Evolutionary conservation across 1,284 basidiomycete genomes (phyloP).

Genomic region (Anthracocystis setariae): DNA sequence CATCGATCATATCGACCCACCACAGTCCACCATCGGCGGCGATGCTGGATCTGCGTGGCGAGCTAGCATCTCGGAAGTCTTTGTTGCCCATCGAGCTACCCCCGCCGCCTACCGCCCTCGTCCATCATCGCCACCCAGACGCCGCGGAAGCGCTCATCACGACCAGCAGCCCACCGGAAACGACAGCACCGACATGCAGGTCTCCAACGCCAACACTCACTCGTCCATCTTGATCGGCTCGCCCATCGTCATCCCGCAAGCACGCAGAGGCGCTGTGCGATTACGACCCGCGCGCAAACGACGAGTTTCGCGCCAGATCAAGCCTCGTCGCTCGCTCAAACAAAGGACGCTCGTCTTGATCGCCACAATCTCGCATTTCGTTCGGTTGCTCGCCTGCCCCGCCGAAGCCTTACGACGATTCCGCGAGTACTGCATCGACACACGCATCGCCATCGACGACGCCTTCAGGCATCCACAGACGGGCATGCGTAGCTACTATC

Average conservation of each 20-base stretch:
- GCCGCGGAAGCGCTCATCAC: conserved; percentile 28
- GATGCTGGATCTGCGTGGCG: conserved; percentile 33
- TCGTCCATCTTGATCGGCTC: conserved; percentile 54
- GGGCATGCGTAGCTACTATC: conserved; percentile 56
- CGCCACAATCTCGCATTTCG: conserved; percentile 17
- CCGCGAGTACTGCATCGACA: conserved; percentile 37
- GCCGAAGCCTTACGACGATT: conserved; percentile 35
- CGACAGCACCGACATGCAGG: conserved; percentile 42
- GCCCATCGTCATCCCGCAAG: conserved; percentile 58
- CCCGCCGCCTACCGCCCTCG: conserved; percentile 54
- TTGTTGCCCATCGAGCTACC: conserved; percentile 26
- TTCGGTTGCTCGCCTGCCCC: conserved; percentile 39
- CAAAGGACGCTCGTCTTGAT: conserved; percentile 27
- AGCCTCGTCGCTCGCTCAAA: conserved; percentile 20
- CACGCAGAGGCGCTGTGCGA: conserved; percentile 52
- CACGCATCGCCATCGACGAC: conserved; percentile 51
- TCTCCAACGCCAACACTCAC: conserved; percentile 27
- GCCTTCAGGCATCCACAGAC: conserved; percentile 63
- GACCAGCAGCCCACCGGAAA: conserved; percentile 24
- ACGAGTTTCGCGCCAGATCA: conserved; percentile 17
- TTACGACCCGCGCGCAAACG: conserved; percentile 29
- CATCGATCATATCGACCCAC: conserved; percentile 23
- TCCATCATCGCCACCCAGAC: conserved; percentile 24
- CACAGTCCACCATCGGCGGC: conserved; percentile 21
- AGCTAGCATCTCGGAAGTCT: conserved; percentile 33